Conservation (phyloP, 371 early-diverging fungal genomes). For the Furculomyces boomerangus region DNA sequence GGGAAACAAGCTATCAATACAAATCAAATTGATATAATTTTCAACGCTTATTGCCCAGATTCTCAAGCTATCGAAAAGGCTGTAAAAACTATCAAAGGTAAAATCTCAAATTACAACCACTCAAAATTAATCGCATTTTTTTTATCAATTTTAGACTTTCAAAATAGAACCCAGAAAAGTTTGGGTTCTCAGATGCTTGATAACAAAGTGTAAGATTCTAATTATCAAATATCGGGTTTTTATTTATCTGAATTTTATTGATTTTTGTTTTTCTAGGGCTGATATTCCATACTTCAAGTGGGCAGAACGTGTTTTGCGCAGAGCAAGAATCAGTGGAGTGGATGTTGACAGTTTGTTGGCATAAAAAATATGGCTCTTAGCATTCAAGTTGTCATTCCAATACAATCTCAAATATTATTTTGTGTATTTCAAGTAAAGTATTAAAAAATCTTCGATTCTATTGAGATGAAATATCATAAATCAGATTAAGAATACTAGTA, state of each 20-base stretch:
- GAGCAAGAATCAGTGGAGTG: too few relatives aligned
- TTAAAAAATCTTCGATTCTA: too few relatives aligned
- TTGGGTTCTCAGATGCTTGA: conserved; percentile 36
- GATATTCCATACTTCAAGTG: conserved; percentile 41
- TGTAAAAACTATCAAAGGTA: conserved; percentile 19
- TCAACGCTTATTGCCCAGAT: conserved; percentile 53
- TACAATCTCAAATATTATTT: too few relatives aligned
- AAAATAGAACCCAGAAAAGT: not conserved
- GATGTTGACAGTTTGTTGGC: too few relatives aligned
- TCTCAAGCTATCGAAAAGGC: conserved; percentile 23
- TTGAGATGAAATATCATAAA: too few relatives aligned
- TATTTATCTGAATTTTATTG: not conserved
- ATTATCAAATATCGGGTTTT: not conserved
- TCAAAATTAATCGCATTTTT: not conserved
- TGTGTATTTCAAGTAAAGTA: too few relatives aligned
- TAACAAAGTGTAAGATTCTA: conserved; percentile 42
- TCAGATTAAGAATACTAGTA: too few relatives aligned
- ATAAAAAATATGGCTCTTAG: too few relatives aligned
- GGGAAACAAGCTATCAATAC: conserved; percentile 94
- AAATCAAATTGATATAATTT: conserved; percentile 65
- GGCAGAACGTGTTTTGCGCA: conserved; percentile 25
- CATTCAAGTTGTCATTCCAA: too few relatives aligned
- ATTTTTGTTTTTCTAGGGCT: conserved; percentile 8
- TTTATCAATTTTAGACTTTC: too few relatives aligned
- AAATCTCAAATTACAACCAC: not conserved